Evolutionary conservation across 345 rosid genomes (phyloP), one percentile per base, ranked within the genome.

Genomic region (Limnanthes douglasii): DNA sequence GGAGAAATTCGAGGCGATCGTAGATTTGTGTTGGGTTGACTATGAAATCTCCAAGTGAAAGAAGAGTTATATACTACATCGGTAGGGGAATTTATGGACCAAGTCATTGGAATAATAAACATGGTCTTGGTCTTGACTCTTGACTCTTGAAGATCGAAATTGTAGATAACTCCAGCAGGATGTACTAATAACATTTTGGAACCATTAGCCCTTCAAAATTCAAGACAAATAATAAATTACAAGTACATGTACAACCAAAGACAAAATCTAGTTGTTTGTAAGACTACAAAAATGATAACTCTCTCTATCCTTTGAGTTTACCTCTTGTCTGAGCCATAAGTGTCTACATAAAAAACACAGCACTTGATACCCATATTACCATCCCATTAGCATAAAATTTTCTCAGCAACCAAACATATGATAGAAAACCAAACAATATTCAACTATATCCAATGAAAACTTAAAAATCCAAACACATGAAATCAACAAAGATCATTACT

Each of bases 131-230:
- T n/a, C n/a, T n/a, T n/a, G n/a, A n/a, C n/a, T n/a, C n/a, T n/a
- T n/a, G n/a, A n/a, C n/a, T n/a, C n/a, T n/a, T n/a, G 15, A 18
- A 48, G 24, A 26, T 33, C 63, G 54, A 21, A 48, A 26, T 61
- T 57, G 59, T 31, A 11, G 45, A 63, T 56, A 51, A 51, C 39
- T 56, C 75, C 69, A 12, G 64, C 55, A 39, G 59, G 57, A 62
- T 49, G 41, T 21, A 53, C 61, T 24, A 38, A 65, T 50, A 64
- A 47, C 93, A 79, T 85, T 44, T 57, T 54, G 57, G 68, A 44
- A 79, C 60, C 88, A 85, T 78, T 13, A 34, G 40, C 61, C 61
- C 50, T 59, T 57, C 53, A 66, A 45, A 30, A 31, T 15, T 11
- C 34, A 32, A 25, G 19, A 18, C 29, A 44, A 46, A 51, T 27